Evolutionary conservation across 148 eudicot species (phyloP).

Genomic region (Chenopodium berlandieri): DNA sequence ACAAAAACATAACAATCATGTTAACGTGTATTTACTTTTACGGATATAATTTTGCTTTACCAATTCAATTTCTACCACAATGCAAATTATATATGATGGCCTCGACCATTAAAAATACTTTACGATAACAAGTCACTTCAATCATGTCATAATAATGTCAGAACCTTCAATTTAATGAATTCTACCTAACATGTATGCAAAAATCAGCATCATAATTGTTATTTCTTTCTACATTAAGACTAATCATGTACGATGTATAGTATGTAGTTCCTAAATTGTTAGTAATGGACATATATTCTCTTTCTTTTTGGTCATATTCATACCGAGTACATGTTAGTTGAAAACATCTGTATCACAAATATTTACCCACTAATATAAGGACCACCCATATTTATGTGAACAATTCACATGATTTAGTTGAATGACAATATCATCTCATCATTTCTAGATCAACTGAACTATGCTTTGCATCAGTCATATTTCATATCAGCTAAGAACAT

Average conservation of each 20-base stretch:
- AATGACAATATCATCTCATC: not conserved
- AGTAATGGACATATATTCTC: constrained; percentile 1
- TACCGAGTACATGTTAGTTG: not conserved
- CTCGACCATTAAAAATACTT: too few species aligned
- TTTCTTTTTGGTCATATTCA: not conserved
- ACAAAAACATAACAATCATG: too few species aligned
- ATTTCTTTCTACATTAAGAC: not conserved
- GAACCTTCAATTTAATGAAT: not conserved
- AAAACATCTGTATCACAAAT: constrained; percentile 20
- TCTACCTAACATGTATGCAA: not conserved
- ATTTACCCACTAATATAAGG: constrained; percentile 10
- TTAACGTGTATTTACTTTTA: too few species aligned
- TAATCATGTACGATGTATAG: not conserved
- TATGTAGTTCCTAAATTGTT: not conserved
- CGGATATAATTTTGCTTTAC: too few species aligned
- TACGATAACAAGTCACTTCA: not conserved
- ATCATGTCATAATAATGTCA: not conserved
- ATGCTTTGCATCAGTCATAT: constrained; percentile 11
- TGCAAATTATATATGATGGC: too few species aligned
- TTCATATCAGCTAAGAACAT: constrained; percentile 33
- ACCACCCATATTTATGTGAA: constrained; percentile 17
- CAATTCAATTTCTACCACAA: too few species aligned
- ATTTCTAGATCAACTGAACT: constrained; percentile 12
- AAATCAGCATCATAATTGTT: not conserved
- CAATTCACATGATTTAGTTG: constrained; percentile 24